Percentiles rank a stretch among this genome's conserved stretches.
phyloP scores from a whole-genome alignment of 306 rosid genomes.

The Astragalus glycyphyllos region DNA sequence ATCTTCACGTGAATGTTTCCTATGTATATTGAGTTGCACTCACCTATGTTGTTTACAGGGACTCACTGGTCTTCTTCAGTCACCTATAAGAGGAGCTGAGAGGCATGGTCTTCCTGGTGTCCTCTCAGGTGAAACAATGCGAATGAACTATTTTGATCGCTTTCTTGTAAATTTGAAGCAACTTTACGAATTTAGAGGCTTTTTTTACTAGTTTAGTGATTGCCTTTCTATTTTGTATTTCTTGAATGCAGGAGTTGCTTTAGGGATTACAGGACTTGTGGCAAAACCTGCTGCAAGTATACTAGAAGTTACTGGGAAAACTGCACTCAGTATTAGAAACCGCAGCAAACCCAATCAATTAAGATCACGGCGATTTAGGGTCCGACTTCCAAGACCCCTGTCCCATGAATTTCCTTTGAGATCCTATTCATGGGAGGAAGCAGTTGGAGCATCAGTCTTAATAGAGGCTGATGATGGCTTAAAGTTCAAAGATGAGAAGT shows the following conservation, averaged over 20 bases:
- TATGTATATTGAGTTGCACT: conserved; percentile 15
- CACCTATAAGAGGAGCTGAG: conserved; percentile 92
- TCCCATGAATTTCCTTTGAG: conserved; percentile 64
- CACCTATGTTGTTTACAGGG: conserved; percentile 63
- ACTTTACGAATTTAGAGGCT: conserved; percentile 29
- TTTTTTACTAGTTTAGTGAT: conserved; percentile 30
- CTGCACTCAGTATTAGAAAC: conserved; percentile 90
- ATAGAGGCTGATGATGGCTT: conserved; percentile 68
- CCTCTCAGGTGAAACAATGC: conserved; percentile 66
- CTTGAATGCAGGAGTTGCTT: conserved; percentile 75
- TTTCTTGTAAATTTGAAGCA: conserved; percentile 24
- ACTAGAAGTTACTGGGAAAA: conserved; percentile 94
- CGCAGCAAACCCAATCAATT: conserved; percentile 77
- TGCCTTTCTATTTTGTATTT: conserved; percentile 30
- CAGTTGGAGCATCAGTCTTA: conserved; percentile 76
- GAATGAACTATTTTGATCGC: conserved; percentile 31
- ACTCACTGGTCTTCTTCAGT: conserved; percentile 97
- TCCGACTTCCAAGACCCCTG: conserved; percentile 81
- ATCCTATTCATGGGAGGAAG: conserved; percentile 95
- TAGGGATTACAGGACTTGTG: conserved; percentile 89
- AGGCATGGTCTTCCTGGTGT: conserved; percentile 99
- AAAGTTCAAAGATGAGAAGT: conserved; percentile 73
- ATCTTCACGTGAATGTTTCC: not conserved
- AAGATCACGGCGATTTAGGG: conserved; percentile 61
- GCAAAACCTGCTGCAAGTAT: conserved; percentile 97